Evolutionary conservation across 805 yeast genomes (phyloP), one percentile per base, ranked within the genome.

Genomic region (Spathaspora boniae): DNA sequence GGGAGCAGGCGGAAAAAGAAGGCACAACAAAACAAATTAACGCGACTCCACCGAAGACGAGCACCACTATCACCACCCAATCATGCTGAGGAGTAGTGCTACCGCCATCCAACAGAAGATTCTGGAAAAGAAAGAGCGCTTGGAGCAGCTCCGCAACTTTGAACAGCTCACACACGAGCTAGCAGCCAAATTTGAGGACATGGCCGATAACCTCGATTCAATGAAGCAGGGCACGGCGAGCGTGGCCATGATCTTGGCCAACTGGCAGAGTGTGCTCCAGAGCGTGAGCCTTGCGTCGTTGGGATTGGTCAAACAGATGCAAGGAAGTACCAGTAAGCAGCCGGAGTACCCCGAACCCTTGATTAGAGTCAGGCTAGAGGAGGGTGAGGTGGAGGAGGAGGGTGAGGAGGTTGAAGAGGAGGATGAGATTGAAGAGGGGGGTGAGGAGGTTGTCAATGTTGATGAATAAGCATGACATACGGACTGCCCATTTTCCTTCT

Each of bases 291-390:
- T 82, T 45, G 87, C 87, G 21, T 65, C 76, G 17, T 48, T 70
- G 48, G 70, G 78, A n/a, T 49, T 76, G 40, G 44, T 67, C 40
- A 68, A 65, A 29, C 68, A 75, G 37, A 47, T 63, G 1, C 62
- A 65, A 12, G 56, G 56, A 28, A n/a, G n/a, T n/a, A n/a, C n/a
- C n/a, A n/a, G n/a, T n/a, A n/a, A n/a, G n/a, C 78, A 71, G 38
- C 56, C 62, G 3, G 82, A 85, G 2, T 56, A 77, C 29, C 86
- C 89, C 1, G 89, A 81, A 47, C 65, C 83, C 0, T 57, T 82
- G 43, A 82, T 82, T 3, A 62, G 89, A 32, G 67, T 82, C 21
- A 66, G 71, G 31, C 51, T 78, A 11, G 68, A 70, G 28, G 64
- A 69, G n/a, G 72, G 68, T 19, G 51, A 52, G 17, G 43, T 41